phyloP scores from a whole-genome alignment of 371 early-diverging fungal genomes.

The Mortierella sp. region DNA sequence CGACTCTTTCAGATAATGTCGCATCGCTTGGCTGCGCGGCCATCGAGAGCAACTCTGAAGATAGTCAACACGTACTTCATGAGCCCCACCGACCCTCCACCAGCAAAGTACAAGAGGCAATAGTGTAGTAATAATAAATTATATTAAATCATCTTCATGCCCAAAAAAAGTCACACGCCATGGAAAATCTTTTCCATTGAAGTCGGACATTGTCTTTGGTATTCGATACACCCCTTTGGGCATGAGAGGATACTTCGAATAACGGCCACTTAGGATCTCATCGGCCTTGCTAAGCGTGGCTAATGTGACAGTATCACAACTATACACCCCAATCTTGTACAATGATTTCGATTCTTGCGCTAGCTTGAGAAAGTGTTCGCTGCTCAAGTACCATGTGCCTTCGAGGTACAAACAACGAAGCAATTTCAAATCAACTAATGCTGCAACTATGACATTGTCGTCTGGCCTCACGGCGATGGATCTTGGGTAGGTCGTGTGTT shows the following conservation, averaged over 20 bases:
- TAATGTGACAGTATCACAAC: not conserved
- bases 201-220: not conserved
- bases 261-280: not conserved
- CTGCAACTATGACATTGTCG: not conserved
- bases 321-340: constrained; percentile 17
- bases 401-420: constrained; percentile 31
- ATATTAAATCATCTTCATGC: constrained; percentile 22
- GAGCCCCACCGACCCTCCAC: constrained; percentile 58
- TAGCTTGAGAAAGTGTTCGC: constrained; percentile 3
- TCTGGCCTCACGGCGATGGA: not conserved
- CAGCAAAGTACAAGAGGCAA: constrained; percentile 37
- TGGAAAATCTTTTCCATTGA: not conserved
- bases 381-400: constrained; percentile 20
- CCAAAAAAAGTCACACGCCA: constrained; percentile 17
- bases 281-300: not conserved
- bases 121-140: not conserved
- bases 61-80: constrained; percentile 75
- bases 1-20: constrained; percentile 77
- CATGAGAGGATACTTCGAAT: constrained; percentile 9
- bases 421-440: constrained; percentile 2
- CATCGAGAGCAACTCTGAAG: constrained; percentile 75
- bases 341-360: constrained; percentile 9
- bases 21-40: constrained; percentile 69
- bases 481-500: not conserved
- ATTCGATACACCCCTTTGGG: constrained; percentile 19